Evolutionary conservation across 108 stramenopile species (phyloP).

Genomic region (Cyclotella kingstonii): DNA sequence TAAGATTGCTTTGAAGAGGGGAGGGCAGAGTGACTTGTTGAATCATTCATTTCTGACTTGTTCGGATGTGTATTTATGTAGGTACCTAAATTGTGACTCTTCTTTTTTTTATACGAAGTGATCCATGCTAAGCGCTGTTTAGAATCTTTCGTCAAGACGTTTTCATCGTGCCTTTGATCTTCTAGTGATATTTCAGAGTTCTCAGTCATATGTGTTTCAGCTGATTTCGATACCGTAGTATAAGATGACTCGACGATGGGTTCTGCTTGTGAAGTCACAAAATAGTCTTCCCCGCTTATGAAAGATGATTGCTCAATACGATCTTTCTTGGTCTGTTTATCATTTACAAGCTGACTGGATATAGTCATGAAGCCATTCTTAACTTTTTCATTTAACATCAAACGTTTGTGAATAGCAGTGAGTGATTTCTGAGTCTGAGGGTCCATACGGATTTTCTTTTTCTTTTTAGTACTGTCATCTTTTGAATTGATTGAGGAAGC

Average conservation of each 20-base stretch:
- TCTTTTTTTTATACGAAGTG: conserved; percentile 23
- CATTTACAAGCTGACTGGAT: conserved; percentile 40
- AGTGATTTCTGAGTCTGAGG: conserved; percentile 22
- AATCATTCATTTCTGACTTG: background rate
- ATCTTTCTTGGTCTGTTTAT: conserved; percentile 23
- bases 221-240: background rate
- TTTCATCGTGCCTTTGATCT: background rate
- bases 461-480: conserved; percentile 13
- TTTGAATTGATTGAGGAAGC: background rate
- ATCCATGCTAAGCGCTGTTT: conserved; percentile 13
- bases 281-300: background rate
- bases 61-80: conserved; percentile 2
- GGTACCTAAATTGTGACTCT: conserved; percentile 11
- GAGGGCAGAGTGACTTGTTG: background rate
- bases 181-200: background rate
- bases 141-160: background rate
- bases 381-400: conserved; percentile 12
- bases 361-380: conserved; percentile 25
- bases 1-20: too few relatives aligned
- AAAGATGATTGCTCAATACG: background rate
- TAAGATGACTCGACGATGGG: background rate
- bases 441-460: conserved; percentile 28
- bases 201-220: background rate
- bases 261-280: background rate
- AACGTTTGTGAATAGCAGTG: conserved; percentile 31